Base-by-base conservation (phyloP, 306 rosid species). In the Fragaria nilgerrensis region DNA sequence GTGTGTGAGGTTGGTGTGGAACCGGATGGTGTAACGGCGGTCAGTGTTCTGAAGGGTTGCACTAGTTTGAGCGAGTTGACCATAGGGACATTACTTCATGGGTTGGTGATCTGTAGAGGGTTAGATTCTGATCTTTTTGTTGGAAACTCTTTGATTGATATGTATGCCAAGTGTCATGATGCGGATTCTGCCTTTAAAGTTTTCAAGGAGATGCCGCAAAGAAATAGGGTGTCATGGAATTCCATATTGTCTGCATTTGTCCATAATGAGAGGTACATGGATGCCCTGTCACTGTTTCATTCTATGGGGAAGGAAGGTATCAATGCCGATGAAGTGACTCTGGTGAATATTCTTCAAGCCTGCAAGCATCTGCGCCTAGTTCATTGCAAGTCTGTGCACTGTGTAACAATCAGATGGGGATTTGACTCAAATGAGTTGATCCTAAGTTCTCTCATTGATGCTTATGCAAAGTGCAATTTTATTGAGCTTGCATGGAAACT, bases 181-280 rank as follows among this genome's bases (percentile, higher is more conserved):
- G 80, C 63, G 11, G 72, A 78, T 72, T 80, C 87, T 45, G 85
- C 91, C 1, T 55, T 73, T 19, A 48, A 72, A 59, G 44, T 68
- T 58, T 85, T 87, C 69, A 55, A 75, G 22, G 85, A 74, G 70
- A 82, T 80, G 76, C 80, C 64, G 8, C 61, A 15, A 29, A 85
- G 80, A 56, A 87, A 85, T 68, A 85, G 29, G 55, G 84, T 87
- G 61, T 82, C 89, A 0, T 85, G 88, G 91, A 87, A 83, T 73
- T 80, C 81, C 45, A 75, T 85, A 23, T 47, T 83, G 15, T 75
- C 85, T 43, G 84, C 87, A 5, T 87, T 72, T 68, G 73, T 78
- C 53, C 74, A 80, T 32, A 83, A 85, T 64, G 86, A 74, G 73
- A 83, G 50, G 75, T 78, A 75, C 61, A 53, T 65, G 76, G 82